Conservation (phyloP, 2,329 filamentous ascomycete species). For the Pseudonectria buxi region DNA sequence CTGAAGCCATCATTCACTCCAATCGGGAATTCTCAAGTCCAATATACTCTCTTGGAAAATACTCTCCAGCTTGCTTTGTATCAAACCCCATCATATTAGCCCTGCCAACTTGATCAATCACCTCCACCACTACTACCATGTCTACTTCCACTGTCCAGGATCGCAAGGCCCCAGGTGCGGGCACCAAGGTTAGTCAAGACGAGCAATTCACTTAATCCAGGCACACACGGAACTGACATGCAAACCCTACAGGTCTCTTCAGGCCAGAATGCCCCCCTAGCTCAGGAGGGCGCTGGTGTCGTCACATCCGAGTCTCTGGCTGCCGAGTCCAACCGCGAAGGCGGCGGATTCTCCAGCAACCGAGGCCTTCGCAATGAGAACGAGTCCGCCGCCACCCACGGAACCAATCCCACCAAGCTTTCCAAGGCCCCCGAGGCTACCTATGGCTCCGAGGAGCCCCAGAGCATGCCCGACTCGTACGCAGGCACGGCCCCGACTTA, state of each 20-base stretch:
- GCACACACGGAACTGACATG: background rate
- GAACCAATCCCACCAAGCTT: background rate
- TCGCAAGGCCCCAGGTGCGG: constrained; percentile 10
- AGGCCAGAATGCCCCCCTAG: constrained; percentile 41
- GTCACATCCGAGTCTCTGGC: constrained; percentile 67
- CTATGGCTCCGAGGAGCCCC: background rate
- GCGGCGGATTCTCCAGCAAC: constrained; percentile 57
- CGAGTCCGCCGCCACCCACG: constrained; percentile 6
- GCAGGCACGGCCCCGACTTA: constrained; percentile 32
- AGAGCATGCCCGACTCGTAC: constrained; percentile 2
- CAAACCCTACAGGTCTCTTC: constrained; percentile 35
- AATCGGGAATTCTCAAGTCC: too few relatives aligned
- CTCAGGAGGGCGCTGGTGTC: constrained; percentile 55
- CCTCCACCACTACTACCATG: constrained; percentile 9
- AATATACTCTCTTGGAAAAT: too few relatives aligned
- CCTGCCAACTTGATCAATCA: background rate
- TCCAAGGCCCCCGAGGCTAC: background rate
- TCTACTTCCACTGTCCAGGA: constrained; percentile 5
- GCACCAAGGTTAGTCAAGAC: constrained; percentile 15
- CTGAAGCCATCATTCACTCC: too few relatives aligned
- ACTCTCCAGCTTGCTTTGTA: too few relatives aligned
- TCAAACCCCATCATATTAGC: too few relatives aligned
- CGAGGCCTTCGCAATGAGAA: constrained; percentile 34
- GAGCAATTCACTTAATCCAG: background rate
- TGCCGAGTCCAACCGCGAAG: constrained; percentile 57